Base-by-base conservation (phyloP, 148 eudicot genomes). In the Euryodendron excelsum region DNA sequence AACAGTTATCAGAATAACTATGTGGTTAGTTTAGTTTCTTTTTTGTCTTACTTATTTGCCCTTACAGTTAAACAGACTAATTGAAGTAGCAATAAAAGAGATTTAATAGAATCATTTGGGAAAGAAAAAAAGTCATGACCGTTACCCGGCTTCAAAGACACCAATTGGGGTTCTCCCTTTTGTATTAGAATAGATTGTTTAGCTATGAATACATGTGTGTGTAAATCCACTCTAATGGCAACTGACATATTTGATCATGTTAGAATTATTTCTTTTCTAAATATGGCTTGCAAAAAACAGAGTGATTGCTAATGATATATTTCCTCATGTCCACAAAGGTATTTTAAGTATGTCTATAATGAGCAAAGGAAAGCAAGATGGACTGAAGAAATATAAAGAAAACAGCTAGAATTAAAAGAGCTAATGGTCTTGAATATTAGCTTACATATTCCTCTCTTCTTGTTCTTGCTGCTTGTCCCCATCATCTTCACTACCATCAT, bases 391-490 rank as follows among this genome's bases (percentile, higher is more conserved):
- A 47, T 12, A 33, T n/a, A 23, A 27, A 30, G 13, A 30, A 14
- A 77, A 10, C n/a, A 45, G 2, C 6, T 12, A 5, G 10, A 77
- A 44, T 28, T 47, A 12, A 30, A 30, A 15, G 20, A 56, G 28
- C 47, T 8, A 76, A 34, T 31, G 44, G 18, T 28, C 37, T 23
- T 31, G 39, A 13, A 64, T 30, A 10, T 48, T 20, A 20, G 27
- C 71, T 30, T 31, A 62, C 79, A 62, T 76, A 31, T 63, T 76
- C 70, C 41, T 76, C 47, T 77, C 59, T 41, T 65, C 72, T 50
- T 63, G 70, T n/a, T 47, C 71, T 75, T 27, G 78, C 21, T 31
- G 17, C 72, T 77, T 65, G 62, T 77, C 33, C 25, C n/a, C 30
- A 45, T 64, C 62, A n/a, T 7, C 21, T 33, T 53, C 48, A 21